phyloP scores from a whole-genome alignment of 495 filamentous ascomycete species.

The Monascus purpureus region DNA sequence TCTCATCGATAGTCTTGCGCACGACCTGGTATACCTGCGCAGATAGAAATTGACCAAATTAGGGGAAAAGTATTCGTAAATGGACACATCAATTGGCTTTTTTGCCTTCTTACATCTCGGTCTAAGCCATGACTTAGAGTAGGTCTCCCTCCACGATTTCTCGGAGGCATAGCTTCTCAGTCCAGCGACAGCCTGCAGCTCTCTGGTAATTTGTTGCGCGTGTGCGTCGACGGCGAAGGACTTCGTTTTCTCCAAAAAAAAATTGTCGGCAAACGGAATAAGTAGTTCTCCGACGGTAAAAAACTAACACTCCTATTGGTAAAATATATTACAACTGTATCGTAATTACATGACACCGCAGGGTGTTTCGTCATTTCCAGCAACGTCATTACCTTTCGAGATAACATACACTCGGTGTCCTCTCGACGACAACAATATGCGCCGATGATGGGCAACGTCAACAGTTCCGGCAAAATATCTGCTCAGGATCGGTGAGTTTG shows the following conservation, averaged over 20 bases:
- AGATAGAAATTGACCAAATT: slow-evolving; percentile 1
- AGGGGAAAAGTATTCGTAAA: no score
- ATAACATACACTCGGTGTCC: background rate
- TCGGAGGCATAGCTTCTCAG: slow-evolving; percentile 18
- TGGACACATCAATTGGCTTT: no score
- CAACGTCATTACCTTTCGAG: slow-evolving; percentile 13
- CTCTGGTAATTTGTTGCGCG: no score
- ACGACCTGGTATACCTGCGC: slow-evolving; percentile 59
- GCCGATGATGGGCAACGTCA: slow-evolving; percentile 49
- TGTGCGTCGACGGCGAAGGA: no score
- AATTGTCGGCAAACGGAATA: slow-evolving; percentile 11
- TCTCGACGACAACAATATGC: slow-evolving; percentile 16
- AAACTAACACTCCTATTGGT: slow-evolving; percentile 2
- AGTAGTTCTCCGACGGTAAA: background rate
- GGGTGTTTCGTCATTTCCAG: no score
- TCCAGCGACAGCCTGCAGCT: no score
- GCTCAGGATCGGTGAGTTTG: slow-evolving; percentile 52
- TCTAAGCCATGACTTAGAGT: slow-evolving; percentile 41
- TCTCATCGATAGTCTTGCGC: slow-evolving; percentile 54
- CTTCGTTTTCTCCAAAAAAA: no score
- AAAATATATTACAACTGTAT: slow-evolving; percentile 2
- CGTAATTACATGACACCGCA: slow-evolving; percentile 7
- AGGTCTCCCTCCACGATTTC: slow-evolving; percentile 28
- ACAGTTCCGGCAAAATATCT: slow-evolving; percentile 54
- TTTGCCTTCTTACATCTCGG: slow-evolving; percentile 40